phyloP scores from a whole-genome alignment of 345 rosid genomes.

The Mangifera indica region DNA sequence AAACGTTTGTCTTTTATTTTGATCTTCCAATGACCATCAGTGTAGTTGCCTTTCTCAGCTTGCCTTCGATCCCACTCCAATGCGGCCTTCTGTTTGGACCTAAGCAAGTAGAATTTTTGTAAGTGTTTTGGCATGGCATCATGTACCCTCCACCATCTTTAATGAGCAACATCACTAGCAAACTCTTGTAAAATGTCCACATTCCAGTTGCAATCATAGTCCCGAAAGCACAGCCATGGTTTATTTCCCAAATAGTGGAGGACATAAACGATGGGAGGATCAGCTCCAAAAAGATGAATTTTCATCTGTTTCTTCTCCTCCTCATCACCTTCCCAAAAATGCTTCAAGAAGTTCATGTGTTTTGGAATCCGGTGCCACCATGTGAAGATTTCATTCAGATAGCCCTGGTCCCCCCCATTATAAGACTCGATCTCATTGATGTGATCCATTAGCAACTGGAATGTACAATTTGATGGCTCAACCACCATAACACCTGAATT shows the following conservation, averaged over 20 bases:
- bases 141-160: conserved; percentile 84
- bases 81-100: conserved; percentile 82
- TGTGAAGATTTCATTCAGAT: conserved; percentile 84
- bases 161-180: conserved; percentile 78
- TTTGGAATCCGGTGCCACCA: conserved; percentile 98
- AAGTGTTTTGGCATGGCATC: conserved; percentile 74
- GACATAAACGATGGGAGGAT: conserved; percentile 82
- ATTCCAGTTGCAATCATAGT: conserved; percentile 96
- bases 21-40: conserved; percentile 82
- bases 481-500: conserved; percentile 89
- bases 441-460: conserved; percentile 78
- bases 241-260: conserved; percentile 82
- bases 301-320: conserved; percentile 70
- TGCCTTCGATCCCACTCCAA: conserved; percentile 86
- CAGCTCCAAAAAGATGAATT: conserved; percentile 63
- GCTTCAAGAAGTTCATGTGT: conserved; percentile 92
- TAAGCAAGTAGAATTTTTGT: conserved; percentile 67
- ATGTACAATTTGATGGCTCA: conserved; percentile 82
- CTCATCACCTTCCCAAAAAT: conserved; percentile 90
- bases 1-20: conserved; percentile 67
- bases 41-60: conserved; percentile 74
- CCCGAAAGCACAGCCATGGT: conserved; percentile 89
- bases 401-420: conserved; percentile 95
- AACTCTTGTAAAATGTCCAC: conserved; percentile 73
- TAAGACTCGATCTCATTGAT: conserved; percentile 79